Evolutionary conservation across 2,329 filamentous ascomycete species (phyloP).

Genomic region (Raffaelea arxii): DNA sequence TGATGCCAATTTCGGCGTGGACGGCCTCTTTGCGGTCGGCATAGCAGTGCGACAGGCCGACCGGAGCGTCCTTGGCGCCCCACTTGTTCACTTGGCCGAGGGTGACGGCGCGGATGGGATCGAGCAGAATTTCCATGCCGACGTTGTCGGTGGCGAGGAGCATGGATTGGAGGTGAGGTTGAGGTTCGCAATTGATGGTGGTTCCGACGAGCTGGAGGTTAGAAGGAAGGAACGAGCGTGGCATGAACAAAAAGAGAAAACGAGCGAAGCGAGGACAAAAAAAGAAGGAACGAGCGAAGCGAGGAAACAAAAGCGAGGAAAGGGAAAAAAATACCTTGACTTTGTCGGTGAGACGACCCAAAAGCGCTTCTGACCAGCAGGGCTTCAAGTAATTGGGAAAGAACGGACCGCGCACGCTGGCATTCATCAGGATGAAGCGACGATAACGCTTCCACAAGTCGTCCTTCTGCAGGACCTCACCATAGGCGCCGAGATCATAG

Average conservation of each 20-base stretch:
- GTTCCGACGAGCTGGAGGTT: constrained; percentile 22
- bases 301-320: background rate
- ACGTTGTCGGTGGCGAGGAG: constrained; percentile 26
- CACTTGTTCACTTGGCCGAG: constrained; percentile 12
- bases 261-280: too few relatives aligned
- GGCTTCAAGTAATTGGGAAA: constrained; percentile 21
- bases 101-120: constrained; percentile 16
- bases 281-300: too few relatives aligned
- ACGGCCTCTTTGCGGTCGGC: constrained; percentile 16
- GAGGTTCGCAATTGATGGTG: constrained; percentile 24
- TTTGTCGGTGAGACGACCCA: constrained; percentile 19
- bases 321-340: constrained; percentile 16
- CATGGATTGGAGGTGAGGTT: constrained; percentile 26
- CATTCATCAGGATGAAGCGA: constrained; percentile 26
- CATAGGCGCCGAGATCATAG: constrained; percentile 25
- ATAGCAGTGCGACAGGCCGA: constrained; percentile 22
- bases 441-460: constrained; percentile 24
- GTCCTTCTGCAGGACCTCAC: constrained; percentile 22
- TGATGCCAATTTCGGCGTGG: constrained; percentile 22
- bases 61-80: constrained; percentile 15
- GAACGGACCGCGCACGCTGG: constrained; percentile 26
- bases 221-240: background rate
- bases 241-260: too few relatives aligned
- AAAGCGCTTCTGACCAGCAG: constrained; percentile 28
- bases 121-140: constrained; percentile 26